phyloP scores from a whole-genome alignment of 257 asterid genomes.

The Penstemon barbatus region DNA sequence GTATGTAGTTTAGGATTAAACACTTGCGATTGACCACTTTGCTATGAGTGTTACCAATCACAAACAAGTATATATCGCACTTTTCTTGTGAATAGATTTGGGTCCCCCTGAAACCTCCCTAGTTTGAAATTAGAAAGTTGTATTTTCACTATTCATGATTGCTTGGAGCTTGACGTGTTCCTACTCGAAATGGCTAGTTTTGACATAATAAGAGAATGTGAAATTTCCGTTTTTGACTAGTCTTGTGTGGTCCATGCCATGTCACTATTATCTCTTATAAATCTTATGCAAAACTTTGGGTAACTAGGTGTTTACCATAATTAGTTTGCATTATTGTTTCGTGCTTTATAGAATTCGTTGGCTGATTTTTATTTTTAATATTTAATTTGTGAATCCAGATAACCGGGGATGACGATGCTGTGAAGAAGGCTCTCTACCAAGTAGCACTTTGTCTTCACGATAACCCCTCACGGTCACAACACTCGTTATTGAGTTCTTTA shows the following conservation, averaged over 20 bases:
- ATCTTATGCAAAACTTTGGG: neutral
- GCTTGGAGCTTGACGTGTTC: constrained; percentile 8
- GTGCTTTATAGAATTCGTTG: constrained; percentile 6
- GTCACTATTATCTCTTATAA: neutral
- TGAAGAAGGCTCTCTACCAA: constrained; percentile 68
- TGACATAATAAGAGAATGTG: neutral
- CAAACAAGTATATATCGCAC: too few species aligned
- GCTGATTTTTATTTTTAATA: constrained; percentile 8
- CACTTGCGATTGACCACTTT: too few species aligned
- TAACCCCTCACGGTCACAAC: constrained; percentile 86
- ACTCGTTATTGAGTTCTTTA: constrained; percentile 56
- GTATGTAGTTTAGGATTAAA: neutral
- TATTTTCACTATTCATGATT: constrained; percentile 12
- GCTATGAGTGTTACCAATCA: too few species aligned
- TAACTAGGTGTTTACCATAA: constrained; percentile 15
- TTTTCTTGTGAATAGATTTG: too few species aligned
- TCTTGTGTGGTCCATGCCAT: neutral
- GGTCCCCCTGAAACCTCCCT: too few species aligned
- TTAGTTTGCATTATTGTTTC: constrained; percentile 19
- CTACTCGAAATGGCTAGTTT: constrained; percentile 17
- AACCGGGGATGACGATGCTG: constrained; percentile 62
- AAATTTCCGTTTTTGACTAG: neutral
- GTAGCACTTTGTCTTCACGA: constrained; percentile 74
- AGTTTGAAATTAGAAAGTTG: neutral
- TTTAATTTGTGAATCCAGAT: constrained; percentile 47